Evolutionary conservation across 139 green algal genomes (phyloP), one percentile per base, ranked within the genome.

Genomic region (Nannochloris sp.): DNA sequence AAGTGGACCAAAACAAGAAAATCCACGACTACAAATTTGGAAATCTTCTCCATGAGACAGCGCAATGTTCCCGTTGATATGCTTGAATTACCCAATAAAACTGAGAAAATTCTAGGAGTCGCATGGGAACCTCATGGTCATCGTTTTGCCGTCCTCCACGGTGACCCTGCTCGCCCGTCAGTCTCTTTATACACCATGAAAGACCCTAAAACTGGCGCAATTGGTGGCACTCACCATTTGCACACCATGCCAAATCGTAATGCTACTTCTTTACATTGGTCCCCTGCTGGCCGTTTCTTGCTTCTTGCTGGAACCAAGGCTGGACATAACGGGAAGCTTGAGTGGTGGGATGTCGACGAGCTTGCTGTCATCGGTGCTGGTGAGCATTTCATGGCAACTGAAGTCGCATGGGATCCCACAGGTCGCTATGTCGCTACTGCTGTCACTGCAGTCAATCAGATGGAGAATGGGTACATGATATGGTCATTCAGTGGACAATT

Each of bases 1-100:
- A 86, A 90, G 36, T 95, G 86, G 81, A 98, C 93, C 70, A 99
- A 99, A 84, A 96, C 92, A 39, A 89, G 90, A 68, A 99, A 99
- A 83, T 89, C 55, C 70, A 97, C 84, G 12, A 95, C 85, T 80
- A 94, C 86, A 59, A 80, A 85, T 70, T 96, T 98, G 75, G 92
- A 98, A 85, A 80, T 98, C 48, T 97, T 98, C 83, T 82, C 75
- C 8, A 56, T 91, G 58, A 75, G 71, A 13, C 54, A 72, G 29
- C 61, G 55, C 29, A 54, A 73, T 61, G 46, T 60, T 55, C 70
- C 65, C 7, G 68, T 74, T 15, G 77, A 89, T 67, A 83, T 91
- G 45, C 66, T 95, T 59, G 86, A 93, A 72, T 74, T 92, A 29
- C 75, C 81, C 27, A 81, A 83, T 68, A 87, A 86, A 68, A 74